Evolutionary conservation across 305 asterid species (phyloP).

Genomic region (Fraxinus greggii): DNA sequence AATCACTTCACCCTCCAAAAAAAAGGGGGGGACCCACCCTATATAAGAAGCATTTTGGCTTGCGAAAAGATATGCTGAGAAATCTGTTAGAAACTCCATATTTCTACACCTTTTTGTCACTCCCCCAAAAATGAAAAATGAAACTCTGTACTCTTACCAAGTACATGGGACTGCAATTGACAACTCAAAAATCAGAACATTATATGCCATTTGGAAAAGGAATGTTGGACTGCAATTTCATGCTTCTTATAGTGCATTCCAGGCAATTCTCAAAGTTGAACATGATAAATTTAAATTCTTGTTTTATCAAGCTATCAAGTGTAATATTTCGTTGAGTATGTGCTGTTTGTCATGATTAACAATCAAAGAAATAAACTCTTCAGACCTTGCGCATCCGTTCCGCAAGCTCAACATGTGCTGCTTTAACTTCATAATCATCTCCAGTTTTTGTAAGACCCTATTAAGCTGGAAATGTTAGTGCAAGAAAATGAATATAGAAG

Average conservation of each 20-base stretch:
- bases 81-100: background rate
- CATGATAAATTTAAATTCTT: background rate
- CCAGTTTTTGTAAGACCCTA: constrained; percentile 98
- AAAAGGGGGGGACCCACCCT: background rate
- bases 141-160: background rate
- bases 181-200: background rate
- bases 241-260: background rate
- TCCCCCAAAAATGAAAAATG: background rate
- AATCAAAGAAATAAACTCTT: constrained; percentile 20
- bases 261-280: background rate
- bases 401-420: constrained; percentile 98
- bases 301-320: background rate
- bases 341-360: background rate
- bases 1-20: too few species aligned
- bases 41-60: background rate
- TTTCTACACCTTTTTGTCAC: background rate
- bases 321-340: background rate
- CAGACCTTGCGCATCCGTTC: constrained; percentile 97
- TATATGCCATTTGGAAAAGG: background rate
- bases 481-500: constrained; percentile 15
- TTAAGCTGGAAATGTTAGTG: constrained; percentile 25
- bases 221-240: background rate
- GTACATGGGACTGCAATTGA: background rate
- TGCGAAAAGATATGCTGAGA: background rate
- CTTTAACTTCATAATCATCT: constrained; percentile 94